Evolutionary conservation across 345 rosid genomes (phyloP), one percentile per base, ranked within the genome.

Genomic region (Linum lewisii): DNA sequence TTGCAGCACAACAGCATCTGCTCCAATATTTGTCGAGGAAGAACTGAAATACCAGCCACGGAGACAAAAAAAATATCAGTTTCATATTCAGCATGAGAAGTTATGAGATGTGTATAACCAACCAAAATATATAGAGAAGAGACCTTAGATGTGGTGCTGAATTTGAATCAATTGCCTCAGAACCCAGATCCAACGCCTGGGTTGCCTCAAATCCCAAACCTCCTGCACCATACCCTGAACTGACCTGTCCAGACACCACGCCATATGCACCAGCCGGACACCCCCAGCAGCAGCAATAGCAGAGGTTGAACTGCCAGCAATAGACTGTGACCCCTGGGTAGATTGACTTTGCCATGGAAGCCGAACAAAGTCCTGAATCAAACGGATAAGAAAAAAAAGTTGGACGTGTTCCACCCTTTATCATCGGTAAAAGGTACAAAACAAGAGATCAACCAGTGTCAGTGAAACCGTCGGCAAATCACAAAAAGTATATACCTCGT

Each of bases 341-440:
- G 97, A 85, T 62, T 85, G 99, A 62, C 81, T 93, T 80, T 89
- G 97, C 97, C 81, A 89, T 36, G 97, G 99, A 78, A 87, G 89
- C 72, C 94, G 85, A 74, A 89, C 88, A 68, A 93, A 93, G 67
- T 93, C 99, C 99, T 93, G 74, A 60, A 78, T 75, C 47, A 24
- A 52, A 23, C 24, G 54, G 49, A 36, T 52, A 54, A 23, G 18
- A 21, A 29, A 15, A n/a, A 19, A 21, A 53, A 47, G 37, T 21
- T 50, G 58, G 26, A 26, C 24, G 51, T 57, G 45, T 51, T 32
- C 50, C 68, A 59, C 64, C 64, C 63, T 64, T 57, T 2, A 53
- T 57, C 20, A 60, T 24, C 51, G 60, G 47, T 42, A 42, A 7
- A 11, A 11, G 13, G 4, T 42, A 16, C n/a, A 42, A 42, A 16